Evolutionary conservation across 2,329 filamentous ascomycete genomes (phyloP), one percentile per base, ranked within the genome.

Genomic region (Exophiala dermatitidis): DNA sequence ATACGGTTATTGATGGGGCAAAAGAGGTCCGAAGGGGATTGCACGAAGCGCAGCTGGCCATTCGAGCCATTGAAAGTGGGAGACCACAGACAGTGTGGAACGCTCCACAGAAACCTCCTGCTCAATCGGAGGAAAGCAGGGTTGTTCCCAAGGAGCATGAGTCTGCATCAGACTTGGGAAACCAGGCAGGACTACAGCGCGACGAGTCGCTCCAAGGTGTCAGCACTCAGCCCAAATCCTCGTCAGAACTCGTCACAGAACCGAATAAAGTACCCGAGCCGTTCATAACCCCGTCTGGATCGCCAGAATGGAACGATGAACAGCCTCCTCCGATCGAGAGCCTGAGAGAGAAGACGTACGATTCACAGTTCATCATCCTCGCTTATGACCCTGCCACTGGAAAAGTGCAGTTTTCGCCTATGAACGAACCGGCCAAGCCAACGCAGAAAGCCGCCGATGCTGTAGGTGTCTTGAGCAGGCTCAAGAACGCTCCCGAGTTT

Each of bases 401-500:
- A 1, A 57, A 57, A 33, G 54, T 59, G 10, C 49, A 55, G 33
- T 45, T 55, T n/a, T 58, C 51, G 60, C 55, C 58, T n/a, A 41
- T 59, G 44, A 57, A 55, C 34, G 49, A 53, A 32, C 50, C 53
- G 9, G 34, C 50, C 26, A 41, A 38, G 1, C 26, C 38, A 26
- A 26, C 44, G 19, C 48, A 45, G n/a, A 48, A 50, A 19, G 28
- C 52, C 5, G 38, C 29, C 4, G 56, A 65, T 48, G 64, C 68
- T 4, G 60, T 64, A n/a, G 66, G 71, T 8, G 61, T 72, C 4
- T 60, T 74, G 5, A 61, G 67, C 12, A 66, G 63, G 7, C 60
- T 75, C 5, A 66, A 70, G 33, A 67, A 69, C 29, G 68, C 71
- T 2, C 67, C 68, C n/a, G 69, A 68, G 34, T 74, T 74, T 43